Evolutionary conservation across 768 basidiomycete species (phyloP), one percentile per base, ranked within the genome.

Genomic region (Galerina marginata): DNA sequence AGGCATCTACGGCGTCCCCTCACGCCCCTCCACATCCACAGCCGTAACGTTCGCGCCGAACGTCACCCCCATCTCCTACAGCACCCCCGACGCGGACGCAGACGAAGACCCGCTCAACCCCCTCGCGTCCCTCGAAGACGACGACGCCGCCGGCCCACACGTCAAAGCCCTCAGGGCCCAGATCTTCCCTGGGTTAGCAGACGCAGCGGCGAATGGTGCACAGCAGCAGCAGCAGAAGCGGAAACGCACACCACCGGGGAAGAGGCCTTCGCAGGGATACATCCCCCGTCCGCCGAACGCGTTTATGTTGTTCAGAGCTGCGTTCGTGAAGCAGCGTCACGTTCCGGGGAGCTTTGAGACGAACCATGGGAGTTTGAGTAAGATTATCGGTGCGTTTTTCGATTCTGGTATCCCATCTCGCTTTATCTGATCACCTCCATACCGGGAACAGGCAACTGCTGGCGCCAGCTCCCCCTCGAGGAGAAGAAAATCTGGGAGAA

Each of bases 231-330:
- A 65, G 0, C 65, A 69, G 3, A 51, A 64, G 3, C 58, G 72
- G 6, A 71, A 71, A 39, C 66, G 72, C 7, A 64, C 63, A 43
- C 65, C 67, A 6, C 67, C 67, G 0, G 67, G 67, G 16, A 68
- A 68, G 57, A 47, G 67, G 3, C 50, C 50, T 37, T 56, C 54
- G 14, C 81, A 74, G 60, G 86, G 77, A 12, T 90, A 93, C 69
- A 90, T 93, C 52, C 91, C 91, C 2, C 84, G 91, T 20, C 91
- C 91, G 1, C 89, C 91, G 5, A 93, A 93, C 62, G 91, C 91
- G 9, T 93, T 93, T 79, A 93, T 93, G 80, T 82, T 93, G 65
- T 93, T 93, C 79, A 85, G 91, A 57, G 90, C 90, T 3, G 88
- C 90, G 50, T 92, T 92, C 74, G 89, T 92, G 62, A 82, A 88